Evolutionary conservation across 352 stramenopile genomes (phyloP), one percentile per base, ranked within the genome.

Genomic region (Phytophthora fragariaefolia): DNA sequence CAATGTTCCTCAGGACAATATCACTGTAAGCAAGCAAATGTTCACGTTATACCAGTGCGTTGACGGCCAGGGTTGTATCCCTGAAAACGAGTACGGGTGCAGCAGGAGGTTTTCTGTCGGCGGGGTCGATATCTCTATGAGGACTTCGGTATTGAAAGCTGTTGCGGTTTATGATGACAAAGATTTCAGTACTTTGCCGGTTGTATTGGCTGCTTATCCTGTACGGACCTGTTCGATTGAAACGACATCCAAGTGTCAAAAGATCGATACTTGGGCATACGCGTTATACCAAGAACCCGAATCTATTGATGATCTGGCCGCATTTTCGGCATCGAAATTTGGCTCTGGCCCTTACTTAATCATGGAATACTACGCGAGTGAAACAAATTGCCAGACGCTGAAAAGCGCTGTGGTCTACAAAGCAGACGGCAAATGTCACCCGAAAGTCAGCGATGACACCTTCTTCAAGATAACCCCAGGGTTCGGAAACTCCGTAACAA

Each of bases 381-480:
- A 22, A 4, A 61, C 54, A 6, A 43, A 45, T 55, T 55, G 56
- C 18, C 26, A 22, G 23, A 55, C 28, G 6, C 1, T 32, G 9
- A 34, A 34, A 20, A 10, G 13, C 4, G 5, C 23, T 8, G 22
- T 47, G 7, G 30, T 63, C 8, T 63, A 55, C 28, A 55, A 48
- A 12, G 43, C 56, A 27, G 43, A 55, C 12, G 56, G 56, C 6
- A 17, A 28, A 26, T 63, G 55, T 10, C 22, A 54, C 43, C 13
- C 22, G 4, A 54, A 30, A 24, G 15, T 36, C 20, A 28, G 6
- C 6, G 43, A 52, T 23, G 18, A 30, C 7, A 48, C 40, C 6
- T 49, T 24, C 24, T 63, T 63, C 23, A 50, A 49, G 30, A 49
- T 63, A 40, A 20, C 34, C 4, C 28, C 32, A 12, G 49, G 18